Evolutionary conservation across 73 alveolate species (phyloP).

Genomic region (Symbiodinium natans): DNA sequence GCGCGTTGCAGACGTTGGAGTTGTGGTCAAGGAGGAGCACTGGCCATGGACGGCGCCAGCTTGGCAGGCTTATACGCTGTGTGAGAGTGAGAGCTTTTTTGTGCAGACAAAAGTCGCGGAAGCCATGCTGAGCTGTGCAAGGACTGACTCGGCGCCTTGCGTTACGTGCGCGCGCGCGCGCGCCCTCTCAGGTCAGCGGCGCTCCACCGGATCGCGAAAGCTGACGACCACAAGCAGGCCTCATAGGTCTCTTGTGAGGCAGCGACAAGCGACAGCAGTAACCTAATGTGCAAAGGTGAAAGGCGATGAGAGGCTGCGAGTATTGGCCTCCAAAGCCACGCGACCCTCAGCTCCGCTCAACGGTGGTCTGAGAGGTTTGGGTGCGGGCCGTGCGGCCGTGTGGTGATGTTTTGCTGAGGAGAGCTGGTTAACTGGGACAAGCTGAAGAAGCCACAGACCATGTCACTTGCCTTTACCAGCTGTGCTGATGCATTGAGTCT

Average conservation of each 20-base stretch:
- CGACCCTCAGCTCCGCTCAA: neutral
- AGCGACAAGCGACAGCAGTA: neutral
- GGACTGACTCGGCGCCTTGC: too few species aligned
- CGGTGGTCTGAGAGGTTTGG: neutral
- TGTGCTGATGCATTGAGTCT: neutral
- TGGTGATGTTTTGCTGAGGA: neutral
- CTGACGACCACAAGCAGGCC: slow-evolving; percentile 54
- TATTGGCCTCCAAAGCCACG: slow-evolving; percentile 83
- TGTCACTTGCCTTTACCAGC: slow-evolving; percentile 17
- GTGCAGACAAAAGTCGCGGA: too few species aligned
- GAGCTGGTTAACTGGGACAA: slow-evolving; percentile 92
- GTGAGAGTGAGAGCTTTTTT: too few species aligned
- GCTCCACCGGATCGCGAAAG: slow-evolving; percentile 75
- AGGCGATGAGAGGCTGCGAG: slow-evolving; percentile 60
- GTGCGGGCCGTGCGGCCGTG: neutral
- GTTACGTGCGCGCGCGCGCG: too few species aligned
- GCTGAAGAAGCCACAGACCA: slow-evolving; percentile 86
- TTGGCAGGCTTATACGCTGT: too few species aligned
- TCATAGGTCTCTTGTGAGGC: too few species aligned
- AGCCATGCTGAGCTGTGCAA: too few species aligned
- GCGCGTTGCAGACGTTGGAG: too few species aligned
- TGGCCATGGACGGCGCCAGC: too few species aligned
- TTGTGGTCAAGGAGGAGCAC: too few species aligned
- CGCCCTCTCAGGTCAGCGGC: slow-evolving; percentile 47
- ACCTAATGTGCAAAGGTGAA: slow-evolving; percentile 15